phyloP scores from a whole-genome alignment of 1,139 yeast genomes.

The Eremothecium gossypii region DNA sequence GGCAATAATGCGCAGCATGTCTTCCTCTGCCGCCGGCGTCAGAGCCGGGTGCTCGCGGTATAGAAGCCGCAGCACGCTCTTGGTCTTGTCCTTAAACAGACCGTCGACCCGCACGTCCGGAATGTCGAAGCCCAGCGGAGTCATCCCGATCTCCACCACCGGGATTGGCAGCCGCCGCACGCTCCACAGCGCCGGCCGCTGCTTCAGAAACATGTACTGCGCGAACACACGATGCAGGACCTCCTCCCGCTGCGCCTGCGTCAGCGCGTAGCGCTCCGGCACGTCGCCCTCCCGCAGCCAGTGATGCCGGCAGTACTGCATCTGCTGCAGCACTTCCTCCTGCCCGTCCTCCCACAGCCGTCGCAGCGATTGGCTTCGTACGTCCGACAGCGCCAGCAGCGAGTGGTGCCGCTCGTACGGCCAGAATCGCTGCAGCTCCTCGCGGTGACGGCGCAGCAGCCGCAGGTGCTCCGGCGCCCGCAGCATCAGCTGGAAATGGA shows the following conservation, averaged over 20 bases:
- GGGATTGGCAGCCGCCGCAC: constrained; percentile 14
- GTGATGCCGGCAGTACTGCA: constrained; percentile 10
- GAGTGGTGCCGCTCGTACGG: constrained; percentile 17
- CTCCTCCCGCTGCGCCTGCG: constrained; percentile 5
- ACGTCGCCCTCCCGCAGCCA: constrained; percentile 9
- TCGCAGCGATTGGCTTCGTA: constrained; percentile 10
- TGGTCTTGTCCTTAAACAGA: constrained; percentile 13
- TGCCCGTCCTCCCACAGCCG: constrained; percentile 12
- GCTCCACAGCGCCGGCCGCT: constrained; percentile 12
- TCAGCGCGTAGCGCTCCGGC: not conserved
- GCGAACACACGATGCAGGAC: constrained; percentile 11
- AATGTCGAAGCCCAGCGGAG: constrained; percentile 18
- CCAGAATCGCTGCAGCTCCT: constrained; percentile 15
- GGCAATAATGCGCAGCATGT: constrained; percentile 11
- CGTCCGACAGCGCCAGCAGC: constrained; percentile 11
- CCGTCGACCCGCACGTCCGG: constrained; percentile 15
- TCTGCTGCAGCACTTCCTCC: constrained; percentile 7
- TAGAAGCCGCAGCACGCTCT: constrained; percentile 9
- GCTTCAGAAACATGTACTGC: constrained; percentile 16
- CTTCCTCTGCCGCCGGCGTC: constrained; percentile 9
- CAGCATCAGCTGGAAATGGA: constrained; percentile 13
- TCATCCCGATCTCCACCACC: constrained; percentile 19
- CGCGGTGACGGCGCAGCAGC: constrained; percentile 9
- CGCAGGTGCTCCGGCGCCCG: constrained; percentile 12
- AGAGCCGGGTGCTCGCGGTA: constrained; percentile 13